phyloP scores from a whole-genome alignment of 352 stramenopile genomes.

The Halophytophthora polymorphica region DNA sequence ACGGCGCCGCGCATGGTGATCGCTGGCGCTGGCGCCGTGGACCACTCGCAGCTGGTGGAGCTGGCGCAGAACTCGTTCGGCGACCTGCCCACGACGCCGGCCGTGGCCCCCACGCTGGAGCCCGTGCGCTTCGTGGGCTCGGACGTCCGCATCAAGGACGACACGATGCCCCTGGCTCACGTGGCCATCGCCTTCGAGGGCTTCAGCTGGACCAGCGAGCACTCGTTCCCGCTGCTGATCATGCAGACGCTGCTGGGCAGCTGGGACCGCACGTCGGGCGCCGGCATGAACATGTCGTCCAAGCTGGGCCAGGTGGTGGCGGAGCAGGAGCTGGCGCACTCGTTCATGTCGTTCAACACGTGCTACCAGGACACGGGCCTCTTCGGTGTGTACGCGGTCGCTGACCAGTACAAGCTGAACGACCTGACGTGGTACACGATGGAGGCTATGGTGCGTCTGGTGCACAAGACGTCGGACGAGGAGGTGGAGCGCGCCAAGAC shows the following conservation, averaged over 20 bases:
- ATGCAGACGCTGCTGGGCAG: constrained; percentile 94
- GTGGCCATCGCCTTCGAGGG: constrained; percentile 98
- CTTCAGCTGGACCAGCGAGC: constrained; percentile 97
- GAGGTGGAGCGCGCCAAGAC: constrained; percentile 98
- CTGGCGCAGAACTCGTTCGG: constrained; percentile 97
- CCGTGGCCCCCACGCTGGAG: constrained; percentile 65
- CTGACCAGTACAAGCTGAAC: constrained; percentile 93
- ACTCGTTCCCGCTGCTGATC: constrained; percentile 98
- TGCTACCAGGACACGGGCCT: constrained; percentile 99
- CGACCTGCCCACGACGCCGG: constrained; percentile 80
- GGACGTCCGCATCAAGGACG: constrained; percentile 91
- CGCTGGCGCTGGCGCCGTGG: constrained; percentile 95
- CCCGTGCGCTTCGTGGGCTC: constrained; percentile 85
- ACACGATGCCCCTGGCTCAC: constrained; percentile 88
- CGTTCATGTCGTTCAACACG: constrained; percentile 99
- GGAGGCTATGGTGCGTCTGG: constrained; percentile 93
- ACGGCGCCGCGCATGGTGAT: constrained; percentile 99
- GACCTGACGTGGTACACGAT: constrained; percentile 95
- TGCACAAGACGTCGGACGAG: constrained; percentile 96
- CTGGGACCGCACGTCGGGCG: constrained; percentile 91
- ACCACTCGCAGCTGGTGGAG: constrained; percentile 97
- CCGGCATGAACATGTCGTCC: constrained; percentile 94
- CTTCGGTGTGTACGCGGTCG: constrained; percentile 98
- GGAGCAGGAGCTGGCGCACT: constrained; percentile 95
- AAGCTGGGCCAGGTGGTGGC: constrained; percentile 96